phyloP scores from a whole-genome alignment of 805 yeast genomes.

The Dipodascopsis tothii region DNA sequence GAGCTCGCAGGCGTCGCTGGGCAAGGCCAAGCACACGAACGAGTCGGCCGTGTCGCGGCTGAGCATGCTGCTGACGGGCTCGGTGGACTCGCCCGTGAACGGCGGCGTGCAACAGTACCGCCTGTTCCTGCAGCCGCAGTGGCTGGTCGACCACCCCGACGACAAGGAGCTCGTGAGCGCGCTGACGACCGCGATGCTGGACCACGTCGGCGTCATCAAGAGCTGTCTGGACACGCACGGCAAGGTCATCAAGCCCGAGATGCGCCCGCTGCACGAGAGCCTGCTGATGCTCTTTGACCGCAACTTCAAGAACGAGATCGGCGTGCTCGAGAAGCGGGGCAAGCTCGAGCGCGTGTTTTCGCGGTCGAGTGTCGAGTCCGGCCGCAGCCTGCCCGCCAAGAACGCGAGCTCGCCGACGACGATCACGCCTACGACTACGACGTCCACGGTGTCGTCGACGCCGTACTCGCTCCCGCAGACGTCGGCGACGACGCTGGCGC shows the following conservation, averaged over 20 bases:
- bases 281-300: constrained; percentile 54
- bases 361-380: background rate
- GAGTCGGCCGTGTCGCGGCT: constrained; percentile 43
- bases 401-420: background rate
- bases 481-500: background rate
- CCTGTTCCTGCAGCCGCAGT: constrained; percentile 46
- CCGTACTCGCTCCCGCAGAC: background rate
- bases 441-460: background rate
- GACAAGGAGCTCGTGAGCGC: constrained; percentile 32
- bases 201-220: constrained; percentile 56
- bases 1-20: constrained; percentile 11
- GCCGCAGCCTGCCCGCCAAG: background rate
- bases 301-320: constrained; percentile 63
- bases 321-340: constrained; percentile 5
- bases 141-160: constrained; percentile 19
- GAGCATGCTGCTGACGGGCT: constrained; percentile 43
- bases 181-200: constrained; percentile 47
- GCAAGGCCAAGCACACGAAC: constrained; percentile 20
- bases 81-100: constrained; percentile 86
- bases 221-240: constrained; percentile 66
- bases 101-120: constrained; percentile 87
- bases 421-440: background rate
- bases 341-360: background rate
- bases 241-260: constrained; percentile 46
- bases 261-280: constrained; percentile 60